Percentiles rank a stretch among this genome's conserved stretches.
Evolutionary conservation across 768 basidiomycete species (phyloP).

Genomic region (Suillus discolor): DNA sequence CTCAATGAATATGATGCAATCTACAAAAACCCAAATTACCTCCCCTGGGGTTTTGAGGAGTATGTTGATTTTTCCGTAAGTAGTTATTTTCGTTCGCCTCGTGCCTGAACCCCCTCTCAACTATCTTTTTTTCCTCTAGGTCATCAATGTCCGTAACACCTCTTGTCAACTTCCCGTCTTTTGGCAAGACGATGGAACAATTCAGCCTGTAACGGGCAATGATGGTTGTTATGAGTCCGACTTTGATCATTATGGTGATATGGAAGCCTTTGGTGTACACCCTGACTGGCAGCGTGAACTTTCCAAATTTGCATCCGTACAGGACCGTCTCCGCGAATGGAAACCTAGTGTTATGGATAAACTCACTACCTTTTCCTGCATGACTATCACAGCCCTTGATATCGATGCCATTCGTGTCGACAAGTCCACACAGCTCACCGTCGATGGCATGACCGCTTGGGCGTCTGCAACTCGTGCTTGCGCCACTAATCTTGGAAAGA

Average conservation of each 20-base stretch:
- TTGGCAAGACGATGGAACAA: constrained; percentile 76
- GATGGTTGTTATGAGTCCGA: constrained; percentile 81
- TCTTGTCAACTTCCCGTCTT: constrained; percentile 79
- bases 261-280: constrained; percentile 97
- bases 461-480: constrained; percentile 72
- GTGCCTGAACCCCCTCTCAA: constrained; percentile 2
- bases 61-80: constrained; percentile 82
- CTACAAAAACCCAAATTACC: constrained; percentile 76
- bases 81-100: constrained; percentile 11
- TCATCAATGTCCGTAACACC: constrained; percentile 67
- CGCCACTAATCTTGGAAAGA: constrained; percentile 71
- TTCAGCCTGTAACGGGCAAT: constrained; percentile 49
- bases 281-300: constrained; percentile 94
- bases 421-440: constrained; percentile 90
- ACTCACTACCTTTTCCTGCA: constrained; percentile 78
- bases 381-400: constrained; percentile 86
- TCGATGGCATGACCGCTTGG: constrained; percentile 81
- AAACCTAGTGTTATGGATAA: constrained; percentile 75
- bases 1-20: constrained; percentile 70
- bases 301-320: constrained; percentile 93
- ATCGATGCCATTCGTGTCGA: constrained; percentile 95
- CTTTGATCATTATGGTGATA: constrained; percentile 95
- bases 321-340: constrained; percentile 96
- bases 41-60: constrained; percentile 84
- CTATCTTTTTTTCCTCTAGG: constrained; percentile 37